Percentiles rank a stretch among this genome's conserved stretches.
Conservation (phyloP, 192 early-diverging fungal species). For the Umbelopsis vinacea region DNA sequence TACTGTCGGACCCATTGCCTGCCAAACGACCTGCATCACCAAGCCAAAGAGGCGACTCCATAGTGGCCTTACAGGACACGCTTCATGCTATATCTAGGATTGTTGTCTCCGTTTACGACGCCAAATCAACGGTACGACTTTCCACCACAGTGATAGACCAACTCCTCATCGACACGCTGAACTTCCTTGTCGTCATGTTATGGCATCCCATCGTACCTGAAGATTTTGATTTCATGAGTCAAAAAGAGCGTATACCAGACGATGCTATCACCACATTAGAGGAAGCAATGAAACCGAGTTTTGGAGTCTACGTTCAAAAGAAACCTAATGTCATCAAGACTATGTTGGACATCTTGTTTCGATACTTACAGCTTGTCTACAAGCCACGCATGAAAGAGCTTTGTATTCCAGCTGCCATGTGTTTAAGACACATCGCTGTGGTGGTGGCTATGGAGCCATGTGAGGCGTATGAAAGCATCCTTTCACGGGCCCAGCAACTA, state of each 20-base stretch:
- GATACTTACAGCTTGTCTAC: neutral
- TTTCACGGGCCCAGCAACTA: neutral
- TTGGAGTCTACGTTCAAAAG: neutral
- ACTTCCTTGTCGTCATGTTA: neutral
- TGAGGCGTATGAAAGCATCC: neutral
- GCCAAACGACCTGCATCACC: neutral
- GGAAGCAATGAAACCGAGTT: neutral
- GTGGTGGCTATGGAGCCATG: constrained; percentile 4
- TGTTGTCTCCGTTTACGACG: neutral
- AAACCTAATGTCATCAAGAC: constrained; percentile 5
- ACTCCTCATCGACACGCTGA: neutral
- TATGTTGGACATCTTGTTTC: constrained; percentile 7
- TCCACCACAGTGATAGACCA: neutral
- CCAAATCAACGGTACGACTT: neutral
- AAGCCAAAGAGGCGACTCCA: neutral
- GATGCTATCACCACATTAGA: constrained; percentile 15
- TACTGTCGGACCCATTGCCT: neutral
- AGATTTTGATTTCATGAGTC: constrained; percentile 6
- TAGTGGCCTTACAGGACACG: neutral
- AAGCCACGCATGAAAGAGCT: neutral
- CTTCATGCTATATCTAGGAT: neutral
- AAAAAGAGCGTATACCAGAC: neutral
- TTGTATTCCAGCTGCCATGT: neutral
- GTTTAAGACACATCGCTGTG: constrained; percentile 7
- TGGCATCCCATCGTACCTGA: constrained; percentile 14